Percentiles rank a stretch among this genome's conserved stretches.
Evolutionary conservation across 1,284 basidiomycete species (phyloP).

Genomic region (Microstroma glucosiphilum): DNA sequence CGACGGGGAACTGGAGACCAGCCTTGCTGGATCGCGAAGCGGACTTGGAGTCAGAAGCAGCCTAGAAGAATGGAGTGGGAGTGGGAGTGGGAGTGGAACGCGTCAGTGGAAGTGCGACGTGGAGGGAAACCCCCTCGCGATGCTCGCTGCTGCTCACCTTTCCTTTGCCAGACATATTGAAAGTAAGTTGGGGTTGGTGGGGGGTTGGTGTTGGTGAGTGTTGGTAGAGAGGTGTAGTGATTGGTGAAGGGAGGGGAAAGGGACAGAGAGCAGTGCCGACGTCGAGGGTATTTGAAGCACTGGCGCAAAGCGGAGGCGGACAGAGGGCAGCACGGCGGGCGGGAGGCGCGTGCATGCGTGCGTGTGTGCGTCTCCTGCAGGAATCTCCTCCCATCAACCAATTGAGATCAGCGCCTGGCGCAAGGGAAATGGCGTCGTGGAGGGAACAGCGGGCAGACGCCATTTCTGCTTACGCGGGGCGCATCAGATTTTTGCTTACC

Average conservation of each 20-base stretch:
- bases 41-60: conserved; percentile 53
- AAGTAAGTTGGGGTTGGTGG: conserved; percentile 4
- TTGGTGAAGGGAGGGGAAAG: conserved; percentile 7
- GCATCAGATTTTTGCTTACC: no score
- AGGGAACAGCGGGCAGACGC: no score
- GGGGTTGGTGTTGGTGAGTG: conserved; percentile 7
- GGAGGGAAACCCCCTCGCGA: not conserved
- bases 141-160: not conserved
- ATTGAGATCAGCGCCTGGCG: no score
- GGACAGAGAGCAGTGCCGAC: not conserved
- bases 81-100: conserved; percentile 2
- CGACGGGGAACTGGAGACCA: conserved; percentile 69
- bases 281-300: not conserved
- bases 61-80: conserved; percentile 12
- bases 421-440: no score
- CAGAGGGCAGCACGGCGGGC: no score
- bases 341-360: no score
- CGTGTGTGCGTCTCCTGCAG: no score
- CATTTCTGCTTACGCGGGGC: no score
- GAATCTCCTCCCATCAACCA: no score
- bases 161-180: conserved; percentile 15
- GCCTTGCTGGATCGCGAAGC: conserved; percentile 70
- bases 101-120: conserved; percentile 3
- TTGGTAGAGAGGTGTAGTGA: conserved; percentile 5
- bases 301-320: not conserved